These are phyloP conservation scores for Cercospora sp. DNA, from an alignment of 2,329 filamentous ascomycete genomes.

Conservation along the genomic window DNA sequence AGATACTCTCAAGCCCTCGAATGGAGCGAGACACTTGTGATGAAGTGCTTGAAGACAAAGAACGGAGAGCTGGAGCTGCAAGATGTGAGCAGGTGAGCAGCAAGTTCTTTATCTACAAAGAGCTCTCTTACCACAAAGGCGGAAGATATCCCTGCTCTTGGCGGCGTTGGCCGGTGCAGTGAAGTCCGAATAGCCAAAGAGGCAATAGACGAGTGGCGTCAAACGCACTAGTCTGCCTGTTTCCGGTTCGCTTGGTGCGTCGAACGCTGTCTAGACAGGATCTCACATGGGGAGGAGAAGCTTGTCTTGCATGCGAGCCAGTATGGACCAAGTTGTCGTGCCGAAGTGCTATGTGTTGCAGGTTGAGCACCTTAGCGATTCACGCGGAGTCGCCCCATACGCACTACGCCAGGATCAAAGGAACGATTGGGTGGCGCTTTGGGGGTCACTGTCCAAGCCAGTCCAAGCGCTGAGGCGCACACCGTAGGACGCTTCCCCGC, in stretches of 20 bases:
- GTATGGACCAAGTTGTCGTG: not conserved
- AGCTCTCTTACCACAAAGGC: constrained; percentile 6
- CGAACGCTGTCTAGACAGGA: not conserved
- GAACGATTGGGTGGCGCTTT: not conserved
- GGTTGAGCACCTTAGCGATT: not conserved
- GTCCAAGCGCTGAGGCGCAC: not conserved
- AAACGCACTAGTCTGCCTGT: not conserved
- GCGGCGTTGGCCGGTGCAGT: constrained; percentile 15
- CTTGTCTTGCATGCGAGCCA: not conserved
- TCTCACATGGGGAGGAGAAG: not conserved
- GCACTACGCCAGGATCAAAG: not conserved
- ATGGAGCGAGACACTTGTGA: not conserved
- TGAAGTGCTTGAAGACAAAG: constrained; percentile 7
- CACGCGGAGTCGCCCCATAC: not conserved
- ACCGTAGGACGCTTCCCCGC: not conserved
- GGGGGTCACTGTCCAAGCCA: constrained; percentile 1
- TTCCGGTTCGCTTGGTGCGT: not conserved
- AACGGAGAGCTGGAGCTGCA: not conserved
- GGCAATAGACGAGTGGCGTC: not conserved
- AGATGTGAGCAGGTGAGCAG: constrained; percentile 1
- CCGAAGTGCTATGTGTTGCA: not conserved
- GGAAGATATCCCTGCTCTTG: constrained; percentile 14
- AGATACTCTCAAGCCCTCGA: not conserved
- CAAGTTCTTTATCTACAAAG: constrained; percentile 14
- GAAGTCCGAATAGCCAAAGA: constrained; percentile 10